phyloP scores from a whole-genome alignment of 2,329 filamentous ascomycete species.

The Ceratocystis eucalypticola region DNA sequence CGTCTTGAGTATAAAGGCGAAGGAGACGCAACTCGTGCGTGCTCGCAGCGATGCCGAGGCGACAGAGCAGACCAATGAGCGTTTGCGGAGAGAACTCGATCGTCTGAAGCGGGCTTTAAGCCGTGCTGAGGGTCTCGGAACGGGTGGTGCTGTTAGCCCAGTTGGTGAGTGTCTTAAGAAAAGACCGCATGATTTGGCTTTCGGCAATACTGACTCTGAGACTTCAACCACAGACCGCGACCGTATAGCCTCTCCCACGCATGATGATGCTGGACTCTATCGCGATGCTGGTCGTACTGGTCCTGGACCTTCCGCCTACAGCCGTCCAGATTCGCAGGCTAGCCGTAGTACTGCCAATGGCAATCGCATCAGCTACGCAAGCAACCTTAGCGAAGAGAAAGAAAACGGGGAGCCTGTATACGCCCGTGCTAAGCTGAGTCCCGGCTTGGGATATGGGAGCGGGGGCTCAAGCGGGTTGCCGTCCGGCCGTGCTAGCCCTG shows the following conservation, averaged over 20 bases:
- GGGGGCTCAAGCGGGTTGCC: constrained; percentile 27
- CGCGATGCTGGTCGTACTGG: constrained; percentile 35
- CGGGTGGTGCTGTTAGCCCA: constrained; percentile 23
- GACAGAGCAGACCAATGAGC: constrained; percentile 73
- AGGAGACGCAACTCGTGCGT: constrained; percentile 91
- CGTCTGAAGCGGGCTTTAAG: constrained; percentile 77
- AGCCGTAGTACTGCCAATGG: constrained; percentile 26
- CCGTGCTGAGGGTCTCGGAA: constrained; percentile 40
- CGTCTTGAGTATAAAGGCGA: constrained; percentile 91
- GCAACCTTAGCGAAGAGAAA: constrained; percentile 60
- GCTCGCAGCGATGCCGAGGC: constrained; percentile 81
- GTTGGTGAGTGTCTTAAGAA: constrained; percentile 21
- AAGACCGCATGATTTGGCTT: constrained; percentile 21
- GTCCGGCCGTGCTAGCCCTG: constrained; percentile 47
- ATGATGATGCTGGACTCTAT: constrained; percentile 36
- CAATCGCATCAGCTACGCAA: constrained; percentile 49
- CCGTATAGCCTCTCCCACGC: constrained; percentile 36
- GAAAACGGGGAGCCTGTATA: constrained; percentile 50
- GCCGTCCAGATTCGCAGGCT: constrained; percentile 16
- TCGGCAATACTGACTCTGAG: constrained; percentile 20
- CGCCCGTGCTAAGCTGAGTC: constrained; percentile 40
- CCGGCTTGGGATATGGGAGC: constrained; percentile 34
- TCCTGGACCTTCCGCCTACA: constrained; percentile 8
- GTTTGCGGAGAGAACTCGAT: constrained; percentile 76
- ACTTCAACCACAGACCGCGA: constrained; percentile 17